phyloP scores from a whole-genome alignment of 768 basidiomycete genomes.

The Boletales sp. region DNA sequence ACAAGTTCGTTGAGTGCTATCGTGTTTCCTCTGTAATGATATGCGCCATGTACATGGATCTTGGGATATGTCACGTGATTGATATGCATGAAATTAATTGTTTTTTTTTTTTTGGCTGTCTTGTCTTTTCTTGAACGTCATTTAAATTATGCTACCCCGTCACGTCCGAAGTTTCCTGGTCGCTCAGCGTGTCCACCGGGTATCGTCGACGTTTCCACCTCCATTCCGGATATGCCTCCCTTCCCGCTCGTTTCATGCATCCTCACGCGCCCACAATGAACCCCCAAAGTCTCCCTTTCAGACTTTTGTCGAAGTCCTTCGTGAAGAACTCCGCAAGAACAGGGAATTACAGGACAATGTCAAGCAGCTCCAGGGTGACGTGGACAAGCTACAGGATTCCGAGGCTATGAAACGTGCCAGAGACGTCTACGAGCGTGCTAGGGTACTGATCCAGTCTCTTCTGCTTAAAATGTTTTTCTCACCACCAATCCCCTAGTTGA shows the following conservation, averaged over 20 bases:
- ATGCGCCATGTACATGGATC: not conserved
- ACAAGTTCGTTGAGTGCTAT: slow-evolving; percentile 10
- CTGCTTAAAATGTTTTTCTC: not conserved
- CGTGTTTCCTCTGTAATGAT: not conserved
- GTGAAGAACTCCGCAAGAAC: slow-evolving; percentile 91
- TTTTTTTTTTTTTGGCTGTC: slow-evolving; percentile 6
- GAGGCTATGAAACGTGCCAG: slow-evolving; percentile 91
- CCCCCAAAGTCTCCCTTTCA: slow-evolving; percentile 89
- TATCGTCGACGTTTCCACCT: slow-evolving; percentile 15
- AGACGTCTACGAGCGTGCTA: slow-evolving; percentile 90
- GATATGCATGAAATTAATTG: slow-evolving; percentile 1
- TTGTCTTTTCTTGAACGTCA: not conserved
- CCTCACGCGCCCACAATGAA: slow-evolving; percentile 58
- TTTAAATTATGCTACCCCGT: slow-evolving; percentile 42
- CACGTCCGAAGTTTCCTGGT: slow-evolving; percentile 40
- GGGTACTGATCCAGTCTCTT: slow-evolving; percentile 52
- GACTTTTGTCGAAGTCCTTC: slow-evolving; percentile 92
- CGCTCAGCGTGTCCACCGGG: slow-evolving; percentile 20
- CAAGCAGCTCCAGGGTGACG: slow-evolving; percentile 95
- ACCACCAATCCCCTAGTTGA: slow-evolving; percentile 50
- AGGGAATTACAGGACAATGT: slow-evolving; percentile 94
- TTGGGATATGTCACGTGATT: slow-evolving; percentile 7
- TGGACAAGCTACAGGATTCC: slow-evolving; percentile 95
- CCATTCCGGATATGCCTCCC: slow-evolving; percentile 30
- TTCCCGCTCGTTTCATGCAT: slow-evolving; percentile 56